Evolutionary conservation across 345 rosid species (phyloP), one percentile per base, ranked within the genome.

Genomic region (Euphorbia lathyris): DNA sequence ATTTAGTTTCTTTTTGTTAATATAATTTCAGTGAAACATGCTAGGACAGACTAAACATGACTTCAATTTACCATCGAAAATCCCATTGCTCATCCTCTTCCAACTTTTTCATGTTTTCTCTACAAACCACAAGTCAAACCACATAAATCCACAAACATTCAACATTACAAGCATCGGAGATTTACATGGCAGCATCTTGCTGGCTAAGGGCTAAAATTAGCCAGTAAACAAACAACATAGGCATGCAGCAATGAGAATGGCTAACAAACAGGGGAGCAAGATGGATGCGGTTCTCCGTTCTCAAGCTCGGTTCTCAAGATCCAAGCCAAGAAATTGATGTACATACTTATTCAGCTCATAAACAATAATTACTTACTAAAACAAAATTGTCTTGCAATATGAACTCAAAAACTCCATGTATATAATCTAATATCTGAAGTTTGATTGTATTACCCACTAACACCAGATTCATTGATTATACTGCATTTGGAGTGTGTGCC

Each of bases 341-440:
- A 63, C 19, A 45, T 16, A 12, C 43, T 76, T 65, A 59, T 65
- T 76, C 67, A 5, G 63, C 38, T 27, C 40, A 38, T 32, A 52
- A 47, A 34, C 19, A 38, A 63, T 14, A 70, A 36, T 29, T 26
- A 36, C 61, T 60, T 30, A 36, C 65, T 60, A 14, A 13, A 38
- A 61, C 55, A 59, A 60, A 68, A 67, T 23, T 8, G 74, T 78
- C 68, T 61, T 11, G 7, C 34, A 23, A 19, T 48, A 58, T 70
- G 70, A 71, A 72, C n/a, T 32, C 59, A 72, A 70, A 22, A 30
- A 40, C 45, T 64, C 45, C 29, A 65, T 65, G 55, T 50, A 51
- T 61, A 36, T 64, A 23, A 48, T 66, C 42, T 32, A 38, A 56
- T 69, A 23, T 16, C 32, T 22, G 22, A 75, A 63, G 38, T 59